A percentile compares a stretch with the other conserved stretches of the same genome.
phyloP scores from a whole-genome alignment of 1,139 yeast genomes.

The Chernovozyma sophiae-reginae region DNA sequence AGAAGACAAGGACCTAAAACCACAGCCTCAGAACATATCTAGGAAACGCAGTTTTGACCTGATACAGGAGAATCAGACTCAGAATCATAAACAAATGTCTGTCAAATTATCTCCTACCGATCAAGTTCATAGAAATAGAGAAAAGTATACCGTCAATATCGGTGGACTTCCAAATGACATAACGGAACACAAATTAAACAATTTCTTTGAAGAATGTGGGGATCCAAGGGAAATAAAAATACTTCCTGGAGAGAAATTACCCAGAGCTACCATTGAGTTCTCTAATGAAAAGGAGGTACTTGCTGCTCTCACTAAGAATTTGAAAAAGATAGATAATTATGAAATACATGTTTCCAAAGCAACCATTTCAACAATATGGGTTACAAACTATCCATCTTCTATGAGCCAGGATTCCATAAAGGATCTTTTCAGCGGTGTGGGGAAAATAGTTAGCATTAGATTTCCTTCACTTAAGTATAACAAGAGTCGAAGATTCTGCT shows the following conservation, averaged over 20 bases:
- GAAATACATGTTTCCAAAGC: conserved; percentile 46
- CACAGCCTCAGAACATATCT: background rate
- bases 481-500: conserved; percentile 67
- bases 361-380: conserved; percentile 52
- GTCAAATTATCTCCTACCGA: conserved; percentile 7
- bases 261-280: conserved; percentile 55
- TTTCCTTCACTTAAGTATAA: conserved; percentile 63
- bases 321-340: conserved; percentile 36
- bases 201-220: conserved; percentile 63
- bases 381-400: conserved; percentile 68
- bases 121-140: conserved; percentile 47
- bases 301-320: conserved; percentile 58
- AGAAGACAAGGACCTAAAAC: background rate
- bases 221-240: conserved; percentile 29
- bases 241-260: conserved; percentile 14
- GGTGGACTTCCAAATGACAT: conserved; percentile 28
- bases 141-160: conserved; percentile 49
- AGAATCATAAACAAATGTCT: conserved; percentile 1
- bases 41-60: background rate
- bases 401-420: conserved; percentile 39
- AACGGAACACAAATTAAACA: conserved; percentile 29
- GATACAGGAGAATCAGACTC: background rate
- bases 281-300: conserved; percentile 44
- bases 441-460: conserved; percentile 52
- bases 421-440: conserved; percentile 40